Conservation (phyloP, 805 yeast genomes). For the Torulaspora gathmanii region DNA sequence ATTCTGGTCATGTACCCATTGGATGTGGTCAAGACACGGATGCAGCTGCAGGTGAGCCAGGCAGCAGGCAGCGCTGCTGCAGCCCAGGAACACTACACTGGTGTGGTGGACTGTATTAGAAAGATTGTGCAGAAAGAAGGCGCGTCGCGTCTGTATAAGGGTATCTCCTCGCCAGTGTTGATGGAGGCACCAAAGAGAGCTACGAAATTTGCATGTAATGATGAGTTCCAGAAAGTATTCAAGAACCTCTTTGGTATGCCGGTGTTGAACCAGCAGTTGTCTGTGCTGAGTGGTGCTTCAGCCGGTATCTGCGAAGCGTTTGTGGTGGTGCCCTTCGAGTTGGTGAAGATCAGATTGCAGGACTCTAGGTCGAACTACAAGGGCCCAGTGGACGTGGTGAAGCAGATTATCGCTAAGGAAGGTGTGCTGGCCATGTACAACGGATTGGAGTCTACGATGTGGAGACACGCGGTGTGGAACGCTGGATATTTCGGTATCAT, state of each 20-base stretch:
- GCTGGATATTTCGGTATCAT: slow-evolving; percentile 97
- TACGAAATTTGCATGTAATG: slow-evolving; percentile 96
- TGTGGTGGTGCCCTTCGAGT: slow-evolving; percentile 96
- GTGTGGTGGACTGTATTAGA: slow-evolving; percentile 76
- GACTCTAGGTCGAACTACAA: slow-evolving; percentile 77
- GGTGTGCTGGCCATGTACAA: slow-evolving; percentile 84
- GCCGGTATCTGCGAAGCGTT: slow-evolving; percentile 98
- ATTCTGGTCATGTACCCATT: slow-evolving; percentile 92
- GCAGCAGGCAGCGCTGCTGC: slow-evolving; percentile 33
- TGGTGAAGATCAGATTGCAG: slow-evolving; percentile 91
- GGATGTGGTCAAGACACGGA: slow-evolving; percentile 95
- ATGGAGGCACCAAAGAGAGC: slow-evolving; percentile 99
- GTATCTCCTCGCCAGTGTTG: slow-evolving; percentile 91
- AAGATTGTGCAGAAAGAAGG: slow-evolving; percentile 89
- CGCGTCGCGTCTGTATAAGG: slow-evolving; percentile 75
- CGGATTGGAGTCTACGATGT: slow-evolving; percentile 93
- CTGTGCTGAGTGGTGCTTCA: slow-evolving; percentile 91
- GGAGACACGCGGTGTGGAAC: slow-evolving; percentile 97
- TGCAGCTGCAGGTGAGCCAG: slow-evolving; percentile 67
- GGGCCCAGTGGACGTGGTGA: slow-evolving; percentile 79
- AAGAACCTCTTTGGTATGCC: slow-evolving; percentile 62
- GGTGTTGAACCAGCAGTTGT: slow-evolving; percentile 72
- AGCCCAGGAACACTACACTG: slow-evolving; percentile 54
- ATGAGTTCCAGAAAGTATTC: slow-evolving; percentile 89
- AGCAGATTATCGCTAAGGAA: slow-evolving; percentile 63